Evolutionary conservation across 352 stramenopile species (phyloP).

Genomic region (Thraustochytrium striatum): DNA sequence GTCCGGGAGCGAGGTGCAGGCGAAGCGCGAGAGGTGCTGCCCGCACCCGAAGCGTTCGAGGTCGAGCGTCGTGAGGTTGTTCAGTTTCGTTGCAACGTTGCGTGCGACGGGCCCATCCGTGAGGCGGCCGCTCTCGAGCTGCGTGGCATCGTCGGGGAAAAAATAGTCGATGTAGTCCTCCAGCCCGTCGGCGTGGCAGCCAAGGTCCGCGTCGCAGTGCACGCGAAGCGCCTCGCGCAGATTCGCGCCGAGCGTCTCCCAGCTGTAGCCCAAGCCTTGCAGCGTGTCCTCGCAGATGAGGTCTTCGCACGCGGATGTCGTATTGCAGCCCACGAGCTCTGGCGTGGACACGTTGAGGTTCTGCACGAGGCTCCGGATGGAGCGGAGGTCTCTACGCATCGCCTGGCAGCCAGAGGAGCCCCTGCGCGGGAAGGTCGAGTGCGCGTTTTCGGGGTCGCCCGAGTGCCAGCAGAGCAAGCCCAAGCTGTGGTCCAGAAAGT

Average conservation of each 20-base stretch:
- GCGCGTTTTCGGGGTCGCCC: not conserved
- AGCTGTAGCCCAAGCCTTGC: slow-evolving; percentile 4
- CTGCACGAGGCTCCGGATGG: not conserved
- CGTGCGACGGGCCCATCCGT: not conserved
- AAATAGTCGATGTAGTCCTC: slow-evolving; percentile 25
- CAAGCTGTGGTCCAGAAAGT: too few species aligned
- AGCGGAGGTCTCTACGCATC: not conserved
- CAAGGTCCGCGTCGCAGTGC: not conserved
- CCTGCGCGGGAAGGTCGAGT: not conserved
- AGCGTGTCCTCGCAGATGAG: slow-evolving; percentile 35
- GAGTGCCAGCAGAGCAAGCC: not conserved
- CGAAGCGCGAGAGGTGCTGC: not conserved
- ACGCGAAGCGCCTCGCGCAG: not conserved
- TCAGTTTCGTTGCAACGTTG: not conserved
- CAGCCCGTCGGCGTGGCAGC: not conserved
- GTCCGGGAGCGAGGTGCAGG: not conserved
- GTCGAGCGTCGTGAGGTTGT: not conserved
- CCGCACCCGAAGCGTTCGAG: slow-evolving; percentile 24
- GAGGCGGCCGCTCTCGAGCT: not conserved
- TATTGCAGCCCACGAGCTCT: not conserved
- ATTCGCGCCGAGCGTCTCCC: not conserved
- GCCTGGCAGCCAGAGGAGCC: not conserved
- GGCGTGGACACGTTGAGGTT: not conserved
- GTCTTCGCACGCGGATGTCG: not conserved
- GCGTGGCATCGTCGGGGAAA: not conserved